Percentiles rank a stretch among this genome's conserved stretches.
These are phyloP conservation scores for Colletotrichum salicis DNA, from an alignment of 2,329 filamentous ascomycete genomes.

Conservation along the genomic window DNA sequence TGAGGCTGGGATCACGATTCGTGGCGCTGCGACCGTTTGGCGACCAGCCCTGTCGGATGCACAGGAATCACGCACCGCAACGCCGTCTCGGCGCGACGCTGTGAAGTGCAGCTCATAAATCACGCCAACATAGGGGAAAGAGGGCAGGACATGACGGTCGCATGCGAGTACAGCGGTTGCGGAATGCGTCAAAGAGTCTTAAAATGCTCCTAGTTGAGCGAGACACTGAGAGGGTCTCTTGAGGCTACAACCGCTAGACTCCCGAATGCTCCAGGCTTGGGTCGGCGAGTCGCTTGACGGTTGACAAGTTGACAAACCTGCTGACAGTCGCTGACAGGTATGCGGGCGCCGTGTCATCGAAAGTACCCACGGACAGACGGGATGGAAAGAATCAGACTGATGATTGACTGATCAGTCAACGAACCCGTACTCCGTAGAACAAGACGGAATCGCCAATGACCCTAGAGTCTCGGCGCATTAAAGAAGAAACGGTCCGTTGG, in stretches of 20 bases:
- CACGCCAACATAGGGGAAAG: background rate
- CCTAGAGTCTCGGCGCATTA: conserved; percentile 14
- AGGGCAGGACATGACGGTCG: background rate
- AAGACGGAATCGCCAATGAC: conserved; percentile 8
- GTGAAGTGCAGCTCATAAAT: background rate
- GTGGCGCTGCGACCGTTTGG: conserved; percentile 1
- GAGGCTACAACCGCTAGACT: too few species aligned
- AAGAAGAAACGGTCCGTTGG: conserved; percentile 26
- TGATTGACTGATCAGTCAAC: too few species aligned
- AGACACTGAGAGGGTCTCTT: background rate
- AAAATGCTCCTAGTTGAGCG: background rate
- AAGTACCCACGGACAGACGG: conserved; percentile 25
- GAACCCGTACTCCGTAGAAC: background rate
- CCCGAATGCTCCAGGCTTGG: too few species aligned
- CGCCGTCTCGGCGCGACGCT: background rate
- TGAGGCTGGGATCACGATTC: conserved; percentile 4
- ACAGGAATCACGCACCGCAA: background rate
- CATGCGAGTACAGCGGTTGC: background rate
- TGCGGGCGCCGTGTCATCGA: conserved; percentile 27
- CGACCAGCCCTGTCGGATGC: conserved; percentile 8
- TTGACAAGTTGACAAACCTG: background rate
- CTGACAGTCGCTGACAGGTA: conserved; percentile 4
- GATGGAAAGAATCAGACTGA: background rate
- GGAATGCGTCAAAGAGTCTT: too few species aligned
- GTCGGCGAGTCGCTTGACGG: background rate